A percentile compares a stretch with the other conserved stretches of the same genome.
These are phyloP conservation scores for Balamuthia mandrillaris DNA, from an alignment of 208 protist genomes.

Conservation along the genomic window DNA sequence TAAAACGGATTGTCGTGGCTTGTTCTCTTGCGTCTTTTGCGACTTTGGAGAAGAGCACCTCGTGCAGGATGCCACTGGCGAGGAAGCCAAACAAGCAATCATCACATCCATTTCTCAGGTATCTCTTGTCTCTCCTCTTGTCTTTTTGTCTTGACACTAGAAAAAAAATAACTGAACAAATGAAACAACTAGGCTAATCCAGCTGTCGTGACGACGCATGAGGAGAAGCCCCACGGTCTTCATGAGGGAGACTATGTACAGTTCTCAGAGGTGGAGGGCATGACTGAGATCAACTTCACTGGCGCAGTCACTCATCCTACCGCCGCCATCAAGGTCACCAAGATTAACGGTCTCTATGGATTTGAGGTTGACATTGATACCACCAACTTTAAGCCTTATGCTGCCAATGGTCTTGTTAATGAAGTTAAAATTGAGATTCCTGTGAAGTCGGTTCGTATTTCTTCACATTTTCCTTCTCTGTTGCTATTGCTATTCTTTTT, in stretches of 20 bases:
- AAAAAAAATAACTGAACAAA: not conserved
- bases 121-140: not conserved
- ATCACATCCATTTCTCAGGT: not conserved
- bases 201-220: not conserved
- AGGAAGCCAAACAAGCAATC: constrained; percentile 48
- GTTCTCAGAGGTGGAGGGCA: constrained; percentile 67
- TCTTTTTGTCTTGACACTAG: no score
- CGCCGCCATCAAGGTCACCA: constrained; percentile 69
- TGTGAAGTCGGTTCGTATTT: not conserved
- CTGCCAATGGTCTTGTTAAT: constrained; percentile 29
- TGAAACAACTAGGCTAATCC: not conserved
- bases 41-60: constrained; percentile 78
- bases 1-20: constrained; percentile 49
- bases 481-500: not conserved
- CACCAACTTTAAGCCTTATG: constrained; percentile 44
- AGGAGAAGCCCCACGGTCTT: not conserved
- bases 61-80: constrained; percentile 74
- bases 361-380: constrained; percentile 51
- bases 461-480: not conserved
- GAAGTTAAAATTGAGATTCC: constrained; percentile 38
- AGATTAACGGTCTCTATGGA: constrained; percentile 56
- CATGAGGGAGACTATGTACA: constrained; percentile 76
- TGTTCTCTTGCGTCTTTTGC: constrained; percentile 70
- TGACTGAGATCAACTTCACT: constrained; percentile 60
- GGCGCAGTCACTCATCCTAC: no score